Conservation (phyloP, 176 grass and related monocot genomes). For the Calamus simplicifolius region DNA sequence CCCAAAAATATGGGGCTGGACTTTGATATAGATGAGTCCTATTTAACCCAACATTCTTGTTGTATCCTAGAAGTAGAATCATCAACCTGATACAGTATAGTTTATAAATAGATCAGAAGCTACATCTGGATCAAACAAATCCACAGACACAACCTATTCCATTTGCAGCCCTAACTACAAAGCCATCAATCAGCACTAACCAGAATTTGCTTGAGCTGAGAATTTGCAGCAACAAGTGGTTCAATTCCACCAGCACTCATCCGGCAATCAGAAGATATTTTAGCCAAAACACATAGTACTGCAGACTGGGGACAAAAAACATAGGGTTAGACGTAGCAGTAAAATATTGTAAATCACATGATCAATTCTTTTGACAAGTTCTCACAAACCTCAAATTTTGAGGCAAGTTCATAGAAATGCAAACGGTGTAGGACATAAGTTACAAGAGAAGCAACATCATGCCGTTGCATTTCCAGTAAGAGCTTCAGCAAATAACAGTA, state of each 20-base stretch:
- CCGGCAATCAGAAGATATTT: slow-evolving; percentile 31
- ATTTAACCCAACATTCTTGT: too few relatives aligned
- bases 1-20: too few relatives aligned
- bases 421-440: slow-evolving; percentile 74
- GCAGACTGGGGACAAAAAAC: slow-evolving; percentile 64
- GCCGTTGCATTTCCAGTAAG: slow-evolving; percentile 78
- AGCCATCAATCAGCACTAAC: slow-evolving; percentile 31
- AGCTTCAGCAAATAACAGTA: slow-evolving; percentile 80
- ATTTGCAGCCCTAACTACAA: too few relatives aligned
- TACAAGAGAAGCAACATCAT: slow-evolving; percentile 66
- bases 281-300: slow-evolving; percentile 44
- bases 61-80: too few relatives aligned
- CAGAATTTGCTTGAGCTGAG: slow-evolving; percentile 66
- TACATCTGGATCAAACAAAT: too few relatives aligned
- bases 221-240: slow-evolving; percentile 54
- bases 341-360: too few relatives aligned
- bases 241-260: slow-evolving; percentile 42
- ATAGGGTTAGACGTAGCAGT: too few relatives aligned
- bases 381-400: slow-evolving; percentile 72
- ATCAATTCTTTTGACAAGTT: not conserved
- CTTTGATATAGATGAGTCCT: too few relatives aligned
- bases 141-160: too few relatives aligned
- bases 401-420: slow-evolving; percentile 75
- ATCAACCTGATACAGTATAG: too few relatives aligned
- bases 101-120: too few relatives aligned